Evolutionary conservation across 179 eudicot species (phyloP), one percentile per base, ranked within the genome.

Genomic region (Beta lomatogona): DNA sequence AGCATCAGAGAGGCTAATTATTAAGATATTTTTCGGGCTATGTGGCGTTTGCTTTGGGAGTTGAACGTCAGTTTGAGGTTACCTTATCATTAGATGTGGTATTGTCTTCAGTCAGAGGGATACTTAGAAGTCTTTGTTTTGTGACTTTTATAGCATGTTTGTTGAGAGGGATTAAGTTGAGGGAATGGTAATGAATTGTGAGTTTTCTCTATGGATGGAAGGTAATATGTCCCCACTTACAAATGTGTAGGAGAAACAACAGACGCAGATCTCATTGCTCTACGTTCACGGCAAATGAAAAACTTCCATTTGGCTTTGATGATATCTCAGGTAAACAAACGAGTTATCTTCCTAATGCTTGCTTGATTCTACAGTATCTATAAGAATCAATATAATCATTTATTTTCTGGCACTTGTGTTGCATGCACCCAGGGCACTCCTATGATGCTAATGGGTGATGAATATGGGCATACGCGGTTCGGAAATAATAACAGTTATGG

Each of bases 371-470:
- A 3, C 41, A 36, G 41, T 36, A 2, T 36, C 41, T 48, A 28
- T 14, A 45, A 46, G 4, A 71, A 71, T 53, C 28, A 1, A 3
- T 28, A 19, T 71, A 71, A 11, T 48, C 4, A 7, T 46, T 58
- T 69, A 55, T 11, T 50, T 66, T n/a, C 50, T 78, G 84, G 55
- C 19, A 61, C 60, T 41, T 53, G 14, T 45, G 45, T 61, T 36
- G 25, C 12, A 68, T 63, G 52, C 46, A 22, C 67, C 60, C 83
- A 97, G 99, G 99, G 99, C 77, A 91, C 92, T 72, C 99, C 99
- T 41, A 94, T 97, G 99, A 95, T 97, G 95, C 90, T 97, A 74
- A 94, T 97, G 99, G 99, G 99, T 44, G 99, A 97, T 86, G 99
- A 97, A 72, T 97, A 97, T 82, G 99, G 89, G 15, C 99, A 97